These are phyloP conservation scores for Conoideocrella luteorostrata DNA, from an alignment of 2,329 filamentous ascomycete species.

Conservation along the genomic window DNA sequence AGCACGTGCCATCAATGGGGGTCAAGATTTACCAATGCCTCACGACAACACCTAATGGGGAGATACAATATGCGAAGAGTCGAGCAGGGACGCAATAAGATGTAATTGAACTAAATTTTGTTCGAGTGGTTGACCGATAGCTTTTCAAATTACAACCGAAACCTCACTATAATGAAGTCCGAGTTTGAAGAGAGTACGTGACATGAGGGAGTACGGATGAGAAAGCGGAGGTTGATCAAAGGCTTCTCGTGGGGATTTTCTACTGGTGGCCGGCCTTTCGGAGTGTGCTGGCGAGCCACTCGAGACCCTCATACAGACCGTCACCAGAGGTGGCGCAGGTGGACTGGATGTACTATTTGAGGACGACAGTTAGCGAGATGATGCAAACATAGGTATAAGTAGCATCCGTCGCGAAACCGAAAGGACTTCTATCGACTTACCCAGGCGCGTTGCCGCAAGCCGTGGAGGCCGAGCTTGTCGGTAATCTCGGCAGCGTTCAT, in stretches of 20 bases:
- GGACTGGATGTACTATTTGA: slow-evolving; percentile 87
- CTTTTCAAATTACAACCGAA: slow-evolving; percentile 54
- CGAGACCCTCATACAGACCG: slow-evolving; percentile 98
- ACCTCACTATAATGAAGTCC: slow-evolving; percentile 38
- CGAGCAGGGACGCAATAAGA: slow-evolving; percentile 24
- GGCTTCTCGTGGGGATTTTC: slow-evolving; percentile 35
- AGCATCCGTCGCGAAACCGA: no score
- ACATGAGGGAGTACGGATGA: slow-evolving; percentile 30
- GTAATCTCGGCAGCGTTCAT: slow-evolving; percentile 99
- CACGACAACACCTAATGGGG: slow-evolving; percentile 20
- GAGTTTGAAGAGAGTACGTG: slow-evolving; percentile 33
- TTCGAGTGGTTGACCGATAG: slow-evolving; percentile 49
- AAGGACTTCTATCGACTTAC: slow-evolving; percentile 68
- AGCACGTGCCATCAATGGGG: neutral
- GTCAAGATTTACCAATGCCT: slow-evolving; percentile 12
- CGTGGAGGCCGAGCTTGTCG: slow-evolving; percentile 99
- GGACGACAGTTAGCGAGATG: slow-evolving; percentile 9
- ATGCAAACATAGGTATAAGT: no score
- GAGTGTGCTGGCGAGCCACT: slow-evolving; percentile 81
- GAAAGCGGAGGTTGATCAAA: slow-evolving; percentile 25
- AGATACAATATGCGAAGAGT: slow-evolving; percentile 14
- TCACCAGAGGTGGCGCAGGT: slow-evolving; percentile 98
- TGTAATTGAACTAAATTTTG: slow-evolving; percentile 38
- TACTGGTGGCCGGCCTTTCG: slow-evolving; percentile 66
- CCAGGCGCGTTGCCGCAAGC: slow-evolving; percentile 96